These are phyloP conservation scores for Xylaria palmicola DNA, from an alignment of 495 filamentous ascomycete species.

Conservation along the genomic window DNA sequence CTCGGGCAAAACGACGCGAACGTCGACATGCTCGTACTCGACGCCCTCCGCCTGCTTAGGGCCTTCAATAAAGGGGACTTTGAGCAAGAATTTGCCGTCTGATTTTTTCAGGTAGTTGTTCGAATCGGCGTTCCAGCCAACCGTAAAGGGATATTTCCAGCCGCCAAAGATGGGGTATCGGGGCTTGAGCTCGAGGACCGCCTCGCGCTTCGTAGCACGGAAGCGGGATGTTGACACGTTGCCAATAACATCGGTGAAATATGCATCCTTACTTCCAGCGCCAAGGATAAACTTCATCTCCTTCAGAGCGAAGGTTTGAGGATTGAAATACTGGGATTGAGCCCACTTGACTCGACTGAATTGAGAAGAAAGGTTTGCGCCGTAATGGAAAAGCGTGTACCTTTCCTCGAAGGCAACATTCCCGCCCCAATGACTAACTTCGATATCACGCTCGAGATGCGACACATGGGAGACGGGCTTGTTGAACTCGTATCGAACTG, in stretches of 20 bases:
- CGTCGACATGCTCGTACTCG: slow-evolving; percentile 76
- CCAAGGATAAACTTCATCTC: slow-evolving; percentile 77
- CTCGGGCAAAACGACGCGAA: slow-evolving; percentile 86
- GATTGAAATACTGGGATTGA: slow-evolving; percentile 71
- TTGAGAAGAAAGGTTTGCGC: slow-evolving; percentile 75
- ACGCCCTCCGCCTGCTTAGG: slow-evolving; percentile 80
- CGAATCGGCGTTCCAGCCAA: slow-evolving; percentile 91
- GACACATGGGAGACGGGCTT: slow-evolving; percentile 78
- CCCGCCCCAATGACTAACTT: slow-evolving; percentile 97
- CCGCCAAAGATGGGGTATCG: slow-evolving; percentile 92
- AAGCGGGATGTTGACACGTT: slow-evolving; percentile 94
- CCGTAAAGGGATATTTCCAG: slow-evolving; percentile 94
- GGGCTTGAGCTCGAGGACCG: slow-evolving; percentile 83
- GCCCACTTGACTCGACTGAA: slow-evolving; percentile 88
- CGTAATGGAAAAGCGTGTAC: slow-evolving; percentile 84
- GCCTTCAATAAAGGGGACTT: slow-evolving; percentile 94
- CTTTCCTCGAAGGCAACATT: slow-evolving; percentile 93
- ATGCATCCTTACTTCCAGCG: slow-evolving; percentile 75
- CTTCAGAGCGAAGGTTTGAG: slow-evolving; percentile 72
- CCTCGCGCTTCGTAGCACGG: slow-evolving; percentile 74
- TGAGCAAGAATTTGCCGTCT: slow-evolving; percentile 73
- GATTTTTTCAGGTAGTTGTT: slow-evolving; percentile 66
- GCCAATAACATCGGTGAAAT: slow-evolving; percentile 95
- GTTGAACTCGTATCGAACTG: slow-evolving; percentile 92
- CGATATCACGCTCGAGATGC: slow-evolving; percentile 80